phyloP scores from a whole-genome alignment of 495 filamentous ascomycete genomes.

The Penicillium goetzii region DNA sequence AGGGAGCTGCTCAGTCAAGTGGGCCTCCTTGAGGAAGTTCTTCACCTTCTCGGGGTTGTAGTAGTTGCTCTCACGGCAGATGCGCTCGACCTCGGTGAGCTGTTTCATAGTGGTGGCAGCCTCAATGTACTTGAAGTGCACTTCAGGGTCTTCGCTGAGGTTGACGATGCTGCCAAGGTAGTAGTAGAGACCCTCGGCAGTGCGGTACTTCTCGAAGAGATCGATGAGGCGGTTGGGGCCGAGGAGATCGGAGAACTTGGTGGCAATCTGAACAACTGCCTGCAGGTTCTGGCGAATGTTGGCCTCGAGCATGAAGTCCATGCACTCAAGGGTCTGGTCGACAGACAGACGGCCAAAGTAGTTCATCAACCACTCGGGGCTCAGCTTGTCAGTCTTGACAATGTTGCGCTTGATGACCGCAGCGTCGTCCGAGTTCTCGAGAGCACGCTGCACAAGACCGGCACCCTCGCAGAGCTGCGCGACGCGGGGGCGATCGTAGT shows the following conservation, averaged over 20 bases:
- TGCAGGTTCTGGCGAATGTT: constrained; percentile 98
- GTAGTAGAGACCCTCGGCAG: constrained; percentile 94
- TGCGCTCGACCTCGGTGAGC: constrained; percentile 92
- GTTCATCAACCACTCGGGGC: constrained; percentile 83
- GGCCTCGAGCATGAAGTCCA: constrained; percentile 92
- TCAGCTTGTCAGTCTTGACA: constrained; percentile 78
- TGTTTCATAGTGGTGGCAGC: constrained; percentile 91
- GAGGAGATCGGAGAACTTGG: constrained; percentile 97
- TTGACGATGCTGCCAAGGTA: constrained; percentile 98
- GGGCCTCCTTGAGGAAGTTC: constrained; percentile 98
- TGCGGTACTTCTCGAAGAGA: constrained; percentile 95
- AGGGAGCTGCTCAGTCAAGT: constrained; percentile 87
- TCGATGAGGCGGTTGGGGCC: constrained; percentile 87
- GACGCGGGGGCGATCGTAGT: constrained; percentile 90
- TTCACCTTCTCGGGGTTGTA: constrained; percentile 98
- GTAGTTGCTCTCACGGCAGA: constrained; percentile 91
- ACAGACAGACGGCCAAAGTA: constrained; percentile 94
- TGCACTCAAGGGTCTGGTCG: constrained; percentile 89
- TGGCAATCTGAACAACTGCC: constrained; percentile 90
- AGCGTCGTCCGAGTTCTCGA: constrained; percentile 93
- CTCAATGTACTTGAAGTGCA: constrained; percentile 99
- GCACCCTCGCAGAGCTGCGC: constrained; percentile 90
- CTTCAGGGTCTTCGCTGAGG: constrained; percentile 90
- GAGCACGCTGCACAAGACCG: constrained; percentile 79
- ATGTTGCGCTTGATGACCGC: constrained; percentile 89